Percentiles rank a stretch among this genome's conserved stretches.
Conservation (phyloP, 1,284 basidiomycete species). For the Irpex sp. region DNA sequence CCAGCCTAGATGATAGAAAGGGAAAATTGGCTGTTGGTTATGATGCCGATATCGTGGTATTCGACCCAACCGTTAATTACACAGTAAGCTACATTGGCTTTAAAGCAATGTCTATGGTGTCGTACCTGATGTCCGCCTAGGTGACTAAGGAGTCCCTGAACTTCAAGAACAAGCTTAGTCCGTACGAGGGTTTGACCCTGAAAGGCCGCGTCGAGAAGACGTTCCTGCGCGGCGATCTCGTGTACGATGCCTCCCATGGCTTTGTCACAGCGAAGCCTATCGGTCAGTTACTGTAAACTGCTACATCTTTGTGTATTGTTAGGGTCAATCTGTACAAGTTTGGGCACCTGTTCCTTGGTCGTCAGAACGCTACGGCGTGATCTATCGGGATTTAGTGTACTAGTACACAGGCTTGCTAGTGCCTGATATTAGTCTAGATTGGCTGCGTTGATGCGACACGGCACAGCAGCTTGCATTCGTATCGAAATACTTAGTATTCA, state of each 20-base stretch:
- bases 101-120: neutral
- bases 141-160: slow-evolving; percentile 69
- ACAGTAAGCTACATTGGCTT: slow-evolving; percentile 40
- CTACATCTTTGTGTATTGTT: neutral
- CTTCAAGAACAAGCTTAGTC: slow-evolving; percentile 92
- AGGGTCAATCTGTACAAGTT: too few relatives aligned
- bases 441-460: neutral
- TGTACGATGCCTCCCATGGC: slow-evolving; percentile 48
- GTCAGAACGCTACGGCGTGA: neutral
- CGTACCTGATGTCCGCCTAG: slow-evolving; percentile 34
- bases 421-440: neutral
- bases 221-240: slow-evolving; percentile 68
- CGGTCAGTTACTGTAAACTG: slow-evolving; percentile 28
- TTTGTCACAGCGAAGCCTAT: slow-evolving; percentile 31
- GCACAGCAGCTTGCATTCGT: neutral
- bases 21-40: slow-evolving; percentile 69
- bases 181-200: slow-evolving; percentile 76
- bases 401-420: too few relatives aligned
- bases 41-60: slow-evolving; percentile 85
- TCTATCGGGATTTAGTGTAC: neutral
- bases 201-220: slow-evolving; percentile 74
- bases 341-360: neutral
- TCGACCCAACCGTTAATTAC: slow-evolving; percentile 69
- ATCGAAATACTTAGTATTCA: neutral
- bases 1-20: slow-evolving; percentile 66